Evolutionary conservation across 805 yeast genomes (phyloP), one percentile per base, ranked within the genome.

Genomic region (Metschnikowia aberdeeniae): DNA sequence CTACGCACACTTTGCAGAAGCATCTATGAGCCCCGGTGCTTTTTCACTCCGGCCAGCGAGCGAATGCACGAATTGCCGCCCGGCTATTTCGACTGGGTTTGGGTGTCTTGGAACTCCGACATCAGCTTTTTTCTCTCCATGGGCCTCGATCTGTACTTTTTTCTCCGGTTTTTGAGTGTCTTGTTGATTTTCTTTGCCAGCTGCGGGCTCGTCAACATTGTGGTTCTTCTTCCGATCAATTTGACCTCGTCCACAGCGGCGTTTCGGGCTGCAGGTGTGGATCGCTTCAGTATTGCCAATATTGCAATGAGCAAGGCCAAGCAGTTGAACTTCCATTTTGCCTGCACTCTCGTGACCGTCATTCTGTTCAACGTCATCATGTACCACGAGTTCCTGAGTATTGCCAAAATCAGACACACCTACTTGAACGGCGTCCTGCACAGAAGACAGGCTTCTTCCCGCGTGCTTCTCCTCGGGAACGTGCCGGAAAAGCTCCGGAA

Each of bases 121-220:
- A 64, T 78, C 5, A 66, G 69, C 7, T 64, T 67, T 26, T 82
- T 78, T 53, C 57, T 72, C 24, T 61, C 68, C 1, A 63, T 76
- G 49, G 95, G 96, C 0, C 59, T 86, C 6, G 96, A 89, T 60
- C 81, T 89, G 0, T 87, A 84, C 59, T 82, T 84, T 56, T 83
- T 86, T 51, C 55, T 87, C 2, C 62, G 96, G 40, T 87, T 76
- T 54, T 56, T 88, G 37, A 61, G 68, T 40, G 64, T 82, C 4
- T 56, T 85, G 9, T 56, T 79, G 28, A 49, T 75, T 1, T 68
- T 83, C 37, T 84, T 83, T 55, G 53, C 67, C 1, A 70, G 74
- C 0, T 60, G 84, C 19, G 82, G 87, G 0, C 42, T 76, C 0
- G 47, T 84, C 9, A 77, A 80, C 44, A 63, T 85, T 24, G 76